Evolutionary conservation across 1,284 basidiomycete genomes (phyloP).

Genomic region (Agaricales sp.): DNA sequence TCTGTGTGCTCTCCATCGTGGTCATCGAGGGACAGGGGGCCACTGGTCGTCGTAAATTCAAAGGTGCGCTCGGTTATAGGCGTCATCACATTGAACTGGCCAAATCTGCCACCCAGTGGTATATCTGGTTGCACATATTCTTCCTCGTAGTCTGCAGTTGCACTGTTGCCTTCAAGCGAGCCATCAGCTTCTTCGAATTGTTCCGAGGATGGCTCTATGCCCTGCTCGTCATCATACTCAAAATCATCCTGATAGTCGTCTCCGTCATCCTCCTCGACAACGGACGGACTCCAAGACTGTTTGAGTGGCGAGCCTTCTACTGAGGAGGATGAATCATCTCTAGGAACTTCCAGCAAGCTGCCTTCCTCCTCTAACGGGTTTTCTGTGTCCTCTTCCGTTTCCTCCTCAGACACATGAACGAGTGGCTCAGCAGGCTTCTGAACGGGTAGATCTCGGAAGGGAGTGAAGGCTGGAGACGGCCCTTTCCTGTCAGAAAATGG

Average conservation of each 20-base stretch:
- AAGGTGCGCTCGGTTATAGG: constrained; percentile 90
- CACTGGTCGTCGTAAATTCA: constrained; percentile 70
- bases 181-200: constrained; percentile 21
- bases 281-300: constrained; percentile 11
- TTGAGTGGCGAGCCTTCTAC: background rate
- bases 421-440: constrained; percentile 19
- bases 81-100: constrained; percentile 82
- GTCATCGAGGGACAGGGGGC: constrained; percentile 23
- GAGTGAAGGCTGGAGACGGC: constrained; percentile 14
- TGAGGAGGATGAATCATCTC: background rate
- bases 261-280: constrained; percentile 20
- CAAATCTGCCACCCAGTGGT: constrained; percentile 65
- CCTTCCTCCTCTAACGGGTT: constrained; percentile 12
- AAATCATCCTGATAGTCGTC: constrained; percentile 9
- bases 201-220: constrained; percentile 19
- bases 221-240: constrained; percentile 9
- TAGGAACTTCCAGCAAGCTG: background rate
- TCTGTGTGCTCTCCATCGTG: constrained; percentile 17
- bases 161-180: constrained; percentile 9
- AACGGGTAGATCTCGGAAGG: constrained; percentile 18
- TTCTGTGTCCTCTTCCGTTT: constrained; percentile 7
- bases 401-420: constrained; percentile 24
- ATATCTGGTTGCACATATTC: constrained; percentile 31
- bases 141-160: constrained; percentile 27
- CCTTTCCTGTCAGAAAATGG: constrained; percentile 18